Conservation (phyloP, 805 yeast genomes). For the Isabelozyma gotoi region DNA sequence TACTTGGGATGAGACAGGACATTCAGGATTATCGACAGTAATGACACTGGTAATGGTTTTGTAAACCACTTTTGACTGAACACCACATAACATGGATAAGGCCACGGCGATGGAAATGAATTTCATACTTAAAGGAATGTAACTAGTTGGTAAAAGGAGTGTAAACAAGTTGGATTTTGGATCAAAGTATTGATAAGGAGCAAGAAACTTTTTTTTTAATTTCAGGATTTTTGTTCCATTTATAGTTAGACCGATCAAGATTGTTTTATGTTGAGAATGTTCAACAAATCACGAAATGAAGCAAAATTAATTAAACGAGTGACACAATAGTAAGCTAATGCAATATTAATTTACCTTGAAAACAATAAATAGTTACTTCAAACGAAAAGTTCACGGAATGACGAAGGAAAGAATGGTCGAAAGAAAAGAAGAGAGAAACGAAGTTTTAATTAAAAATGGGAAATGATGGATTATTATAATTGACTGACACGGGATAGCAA, state of each 20-base stretch:
- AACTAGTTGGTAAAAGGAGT: constrained; percentile 1
- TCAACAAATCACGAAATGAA: no score
- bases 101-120: constrained; percentile 16
- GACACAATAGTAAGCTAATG: no score
- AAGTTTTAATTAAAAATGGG: background rate
- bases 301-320: background rate
- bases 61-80: constrained; percentile 7
- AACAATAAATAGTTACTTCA: no score
- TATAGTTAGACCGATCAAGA: background rate
- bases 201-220: background rate
- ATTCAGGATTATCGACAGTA: constrained; percentile 9
- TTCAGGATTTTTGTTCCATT: background rate
- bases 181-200: background rate
- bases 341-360: background rate
- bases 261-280: background rate
- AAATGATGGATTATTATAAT: background rate
- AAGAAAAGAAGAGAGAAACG: background rate
- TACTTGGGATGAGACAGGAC: background rate
- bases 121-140: constrained; percentile 14
- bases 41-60: constrained; percentile 9
- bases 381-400: no score
- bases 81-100: constrained; percentile 8
- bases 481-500: no score
- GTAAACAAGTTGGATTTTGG: background rate
- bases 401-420: background rate